Evolutionary conservation across 257 asterid species (phyloP).

Genomic region (Nicotiana tomentosiformis): DNA sequence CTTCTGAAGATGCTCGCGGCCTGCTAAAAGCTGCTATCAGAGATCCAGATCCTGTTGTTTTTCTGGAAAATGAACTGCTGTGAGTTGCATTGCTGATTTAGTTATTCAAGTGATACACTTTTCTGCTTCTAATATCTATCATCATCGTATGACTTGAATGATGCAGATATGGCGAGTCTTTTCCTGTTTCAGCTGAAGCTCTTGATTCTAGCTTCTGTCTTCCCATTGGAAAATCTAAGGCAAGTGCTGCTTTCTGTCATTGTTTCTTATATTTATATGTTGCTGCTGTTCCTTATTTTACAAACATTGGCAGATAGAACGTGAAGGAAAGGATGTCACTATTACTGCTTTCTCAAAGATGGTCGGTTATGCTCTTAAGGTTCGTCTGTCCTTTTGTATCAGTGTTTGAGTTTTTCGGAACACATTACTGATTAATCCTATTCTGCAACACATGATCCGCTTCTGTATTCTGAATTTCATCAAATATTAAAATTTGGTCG

Average conservation of each 20-base stretch:
- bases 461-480: neutral
- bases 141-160: neutral
- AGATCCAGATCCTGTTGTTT: slow-evolving; percentile 52
- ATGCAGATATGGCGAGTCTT: slow-evolving; percentile 41
- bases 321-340: slow-evolving; percentile 41
- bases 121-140: neutral
- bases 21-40: slow-evolving; percentile 48
- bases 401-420: neutral
- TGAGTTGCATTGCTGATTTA: slow-evolving; percentile 11
- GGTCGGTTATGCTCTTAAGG: slow-evolving; percentile 53
- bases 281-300: neutral
- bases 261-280: neutral
- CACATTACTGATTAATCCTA: neutral
- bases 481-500: neutral
- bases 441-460: neutral
- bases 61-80: slow-evolving; percentile 48
- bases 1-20: slow-evolving; percentile 49
- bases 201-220: slow-evolving; percentile 43
- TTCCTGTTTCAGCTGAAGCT: slow-evolving; percentile 39
- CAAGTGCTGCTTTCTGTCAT: neutral
- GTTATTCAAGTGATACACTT: neutral
- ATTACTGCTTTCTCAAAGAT: slow-evolving; percentile 39
- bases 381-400: slow-evolving; percentile 8
- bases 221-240: slow-evolving; percentile 50
- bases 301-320: slow-evolving; percentile 28